Percentiles rank a stretch among this genome's conserved stretches.
Evolutionary conservation across 768 basidiomycete genomes (phyloP).

Genomic region (Lentinula sp.): DNA sequence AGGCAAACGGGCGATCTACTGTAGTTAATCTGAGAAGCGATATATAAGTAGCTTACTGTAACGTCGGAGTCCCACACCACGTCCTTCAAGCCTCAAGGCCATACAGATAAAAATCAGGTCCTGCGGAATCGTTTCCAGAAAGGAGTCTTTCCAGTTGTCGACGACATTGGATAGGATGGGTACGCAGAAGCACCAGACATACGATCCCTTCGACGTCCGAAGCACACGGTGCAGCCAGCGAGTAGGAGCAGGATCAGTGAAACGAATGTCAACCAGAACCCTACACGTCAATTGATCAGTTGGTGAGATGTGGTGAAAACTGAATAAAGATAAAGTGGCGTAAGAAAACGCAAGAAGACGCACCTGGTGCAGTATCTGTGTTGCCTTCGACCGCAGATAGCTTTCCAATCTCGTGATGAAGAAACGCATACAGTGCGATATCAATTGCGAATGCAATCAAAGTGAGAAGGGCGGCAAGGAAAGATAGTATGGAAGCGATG

Average conservation of each 20-base stretch:
- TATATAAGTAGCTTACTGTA: not conserved
- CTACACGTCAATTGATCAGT: conserved; percentile 22
- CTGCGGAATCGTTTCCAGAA: conserved; percentile 33
- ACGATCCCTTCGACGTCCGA: conserved; percentile 55
- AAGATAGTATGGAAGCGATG: conserved; percentile 54
- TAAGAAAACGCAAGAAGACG: conserved; percentile 11
- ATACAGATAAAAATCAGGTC: conserved; percentile 16
- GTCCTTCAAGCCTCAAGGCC: not conserved
- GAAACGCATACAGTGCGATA: conserved; percentile 62
- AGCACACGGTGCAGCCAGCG: conserved; percentile 65
- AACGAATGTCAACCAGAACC: conserved; percentile 73
- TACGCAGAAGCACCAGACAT: conserved; percentile 35
- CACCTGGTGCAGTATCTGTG: conserved; percentile 62
- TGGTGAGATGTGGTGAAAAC: conserved; percentile 1
- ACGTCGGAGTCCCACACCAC: not conserved
- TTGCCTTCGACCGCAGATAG: conserved; percentile 34
- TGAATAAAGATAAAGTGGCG: conserved; percentile 2
- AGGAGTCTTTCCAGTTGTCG: conserved; percentile 14
- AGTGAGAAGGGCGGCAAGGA: conserved; percentile 63
- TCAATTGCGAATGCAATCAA: conserved; percentile 74
- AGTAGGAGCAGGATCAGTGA: conserved; percentile 57
- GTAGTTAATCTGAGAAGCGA: not conserved
- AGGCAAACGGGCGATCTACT: not conserved
- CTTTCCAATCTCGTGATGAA: conserved; percentile 51
- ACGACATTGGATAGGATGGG: conserved; percentile 30